These are phyloP conservation scores for Solanum okadae DNA, from an alignment of 257 asterid genomes.

Conservation along the genomic window DNA sequence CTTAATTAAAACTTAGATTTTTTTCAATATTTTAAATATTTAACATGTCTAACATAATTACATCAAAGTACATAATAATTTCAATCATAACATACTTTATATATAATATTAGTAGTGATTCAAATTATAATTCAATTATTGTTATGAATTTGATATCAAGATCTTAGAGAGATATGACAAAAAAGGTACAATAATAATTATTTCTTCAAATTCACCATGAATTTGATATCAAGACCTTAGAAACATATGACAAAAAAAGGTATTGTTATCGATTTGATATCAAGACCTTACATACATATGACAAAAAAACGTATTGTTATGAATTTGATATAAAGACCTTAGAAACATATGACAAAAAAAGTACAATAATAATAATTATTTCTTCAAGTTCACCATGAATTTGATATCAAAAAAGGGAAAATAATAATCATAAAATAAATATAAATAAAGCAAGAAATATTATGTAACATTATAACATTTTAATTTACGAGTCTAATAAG, in stretches of 20 bases:
- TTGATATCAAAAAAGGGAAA: too few relatives aligned
- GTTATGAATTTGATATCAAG: not conserved
- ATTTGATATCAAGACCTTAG: not conserved
- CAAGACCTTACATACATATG: not conserved
- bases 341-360: too few relatives aligned
- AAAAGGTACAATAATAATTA: too few relatives aligned
- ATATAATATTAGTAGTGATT: not conserved
- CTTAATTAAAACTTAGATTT: too few relatives aligned
- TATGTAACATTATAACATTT: not conserved
- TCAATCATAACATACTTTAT: not conserved
- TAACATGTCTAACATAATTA: not conserved
- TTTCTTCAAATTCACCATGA: too few relatives aligned
- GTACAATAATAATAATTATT: too few relatives aligned
- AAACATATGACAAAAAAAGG: not conserved
- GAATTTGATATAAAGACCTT: too few relatives aligned
- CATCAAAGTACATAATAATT: not conserved
- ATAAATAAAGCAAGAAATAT: not conserved
- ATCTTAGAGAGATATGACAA: not conserved
- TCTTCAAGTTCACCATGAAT: too few relatives aligned
- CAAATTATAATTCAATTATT: not conserved
- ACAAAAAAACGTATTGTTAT: not conserved
- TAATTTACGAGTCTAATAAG: not conserved
- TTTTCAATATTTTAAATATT: too few relatives aligned
- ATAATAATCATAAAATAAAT: not conserved
- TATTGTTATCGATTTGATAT: not conserved